Evolutionary conservation across 257 asterid genomes (phyloP), one percentile per base, ranked within the genome.

Genomic region (Plectranthus barbatus): DNA sequence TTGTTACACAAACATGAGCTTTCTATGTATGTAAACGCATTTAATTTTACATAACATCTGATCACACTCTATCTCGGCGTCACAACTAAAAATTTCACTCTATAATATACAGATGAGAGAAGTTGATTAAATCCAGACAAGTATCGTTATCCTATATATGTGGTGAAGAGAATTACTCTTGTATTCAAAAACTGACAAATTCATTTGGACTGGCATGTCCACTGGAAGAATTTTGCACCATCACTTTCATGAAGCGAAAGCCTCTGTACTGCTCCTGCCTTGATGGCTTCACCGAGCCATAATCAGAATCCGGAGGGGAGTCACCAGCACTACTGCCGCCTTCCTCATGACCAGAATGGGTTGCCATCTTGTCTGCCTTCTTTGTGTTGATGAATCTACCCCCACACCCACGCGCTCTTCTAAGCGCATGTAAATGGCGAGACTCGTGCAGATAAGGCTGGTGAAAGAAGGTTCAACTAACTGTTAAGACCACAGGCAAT

Each of bases 381-480:
- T 76, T 83, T 8, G 82, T 74, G 81, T 85, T 84, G 7, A 76
- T 57, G 62, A 86, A 86, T 52, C 90, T 85, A 0, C 95, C 95
- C 7, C 95, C 87, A 11, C 90, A 77, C 14, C 95, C 91, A 47
- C 92, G 75, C 7, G 83, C 87, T 59, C 90, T 67, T 31, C 83
- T 77, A 67, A 82, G 21, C 60, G 84, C 84, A 20, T 82, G 85
- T 44, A 76, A 46, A 68, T 82, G 83, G 4, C 79, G 82, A 23
- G 80, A 86, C 55, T 83, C 87, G 23, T 86, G 95, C 24, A 84
- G 87, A 65, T 84, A 86, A 2, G 90, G 95, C 92, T 84, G 81
- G 36, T 46, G 21, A 71, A 49, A 55, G 42, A 69, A 5, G 59
- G 19, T 37, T 53, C 8, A 58, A 54, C 41, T 62, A 37, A 49